Evolutionary conservation across 2,329 filamentous ascomycete genomes (phyloP), one percentile per base, ranked within the genome.

Genomic region (Botrytis aclada): DNA sequence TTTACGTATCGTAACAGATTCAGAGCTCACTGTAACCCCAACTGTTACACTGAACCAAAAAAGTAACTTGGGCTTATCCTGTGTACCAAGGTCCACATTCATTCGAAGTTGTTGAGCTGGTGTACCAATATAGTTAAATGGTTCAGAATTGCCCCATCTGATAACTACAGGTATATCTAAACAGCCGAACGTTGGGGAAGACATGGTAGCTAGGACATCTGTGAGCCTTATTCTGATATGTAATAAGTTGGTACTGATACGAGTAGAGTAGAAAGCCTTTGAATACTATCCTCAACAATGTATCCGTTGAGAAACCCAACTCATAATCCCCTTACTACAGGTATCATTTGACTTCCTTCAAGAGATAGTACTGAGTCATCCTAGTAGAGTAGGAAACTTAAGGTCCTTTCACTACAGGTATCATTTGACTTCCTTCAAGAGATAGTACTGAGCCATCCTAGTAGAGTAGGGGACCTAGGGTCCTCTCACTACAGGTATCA

Each of bases 21-120:
- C 39, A 14, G 62, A n/a, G n/a, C 7, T 47, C 5, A 22, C 43
- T 45, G 39, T 65, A 32, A 65, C 25, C 43, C 7, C 20, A 32
- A 65, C 25, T 32, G 62, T 29, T 45, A 47, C 20, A n/a, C 62
- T 65, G n/a, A 65, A 65, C 41, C 62, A 65, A 45, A 65, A 45
- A n/a, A 65, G 39, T 25, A 65, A 65, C 29, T 45, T 12, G 41
- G 62, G 62, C 6, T 16, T 65, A 45, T 29, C 22, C 4, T 65
- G 18, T 25, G 62, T 65, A 20, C 62, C 62, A 12, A 65, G 25
- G 12, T 65, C 39, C 29, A 65, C 43, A 65, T 65, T 65, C 25
- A 65, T 65, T 65, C 62, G 62, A 12, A 65, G 25, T 29, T 65
- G 22, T 25, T 65, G 62, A 45, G 18, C 9, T 32, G 8, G 39